phyloP scores from a whole-genome alignment of 2,329 filamentous ascomycete species.

The Camptophora hylomeconis region DNA sequence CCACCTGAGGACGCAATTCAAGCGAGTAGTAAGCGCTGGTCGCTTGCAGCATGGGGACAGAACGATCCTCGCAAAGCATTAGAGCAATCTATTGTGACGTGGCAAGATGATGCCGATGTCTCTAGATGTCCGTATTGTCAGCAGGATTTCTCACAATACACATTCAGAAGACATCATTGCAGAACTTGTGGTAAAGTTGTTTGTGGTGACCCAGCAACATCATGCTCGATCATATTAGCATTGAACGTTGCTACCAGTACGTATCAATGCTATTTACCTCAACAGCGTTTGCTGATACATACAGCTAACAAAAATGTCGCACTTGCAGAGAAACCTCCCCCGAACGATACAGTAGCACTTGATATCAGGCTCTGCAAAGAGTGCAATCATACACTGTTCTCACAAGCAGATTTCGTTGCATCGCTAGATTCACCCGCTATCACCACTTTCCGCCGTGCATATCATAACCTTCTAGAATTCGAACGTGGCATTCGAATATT shows the following conservation, averaged over 20 bases:
- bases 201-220: constrained; percentile 74
- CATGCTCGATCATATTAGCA: constrained; percentile 72
- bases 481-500: constrained; percentile 73
- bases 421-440: constrained; percentile 58
- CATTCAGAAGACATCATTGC: constrained; percentile 87
- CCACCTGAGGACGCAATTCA: constrained; percentile 50
- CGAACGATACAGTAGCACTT: constrained; percentile 45
- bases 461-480: constrained; percentile 74
- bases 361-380: constrained; percentile 88
- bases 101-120: constrained; percentile 83
- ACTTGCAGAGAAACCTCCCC: constrained; percentile 15
- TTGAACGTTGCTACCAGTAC: constrained; percentile 59
- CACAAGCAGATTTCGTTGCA: constrained; percentile 62
- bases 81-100: constrained; percentile 85
- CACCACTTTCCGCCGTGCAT: constrained; percentile 41
- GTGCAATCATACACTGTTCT: constrained; percentile 61
- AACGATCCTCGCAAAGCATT: constrained; percentile 66
- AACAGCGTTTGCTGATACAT: constrained; percentile 12
- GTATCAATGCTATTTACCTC: constrained; percentile 18
- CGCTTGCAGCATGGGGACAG: constrained; percentile 46
- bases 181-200: constrained; percentile 86
- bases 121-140: constrained; percentile 82
- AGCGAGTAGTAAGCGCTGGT: constrained; percentile 32
- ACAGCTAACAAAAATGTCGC: constrained; percentile 11
- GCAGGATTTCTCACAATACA: constrained; percentile 88